Conservation (phyloP, 768 basidiomycete genomes). For the Mycena albidolilacea region DNA sequence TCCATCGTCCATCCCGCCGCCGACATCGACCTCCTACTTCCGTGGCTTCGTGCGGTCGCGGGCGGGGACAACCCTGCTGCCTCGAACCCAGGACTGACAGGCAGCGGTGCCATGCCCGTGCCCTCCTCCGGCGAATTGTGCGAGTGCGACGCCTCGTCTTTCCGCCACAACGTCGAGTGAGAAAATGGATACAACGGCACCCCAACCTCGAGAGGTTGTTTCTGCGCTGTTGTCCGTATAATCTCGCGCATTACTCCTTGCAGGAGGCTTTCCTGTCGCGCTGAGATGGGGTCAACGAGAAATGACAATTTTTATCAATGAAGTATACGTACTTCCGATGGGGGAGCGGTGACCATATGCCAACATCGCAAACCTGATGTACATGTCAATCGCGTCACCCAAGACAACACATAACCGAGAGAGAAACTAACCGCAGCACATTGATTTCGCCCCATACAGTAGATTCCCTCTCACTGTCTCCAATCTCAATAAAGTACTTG, state of each 20-base stretch:
- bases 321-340: slow-evolving; percentile 77
- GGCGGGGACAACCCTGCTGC: slow-evolving; percentile 33
- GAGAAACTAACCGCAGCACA: slow-evolving; percentile 71
- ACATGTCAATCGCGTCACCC: slow-evolving; percentile 27
- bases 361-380: slow-evolving; percentile 83
- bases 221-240: slow-evolving; percentile 85
- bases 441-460: slow-evolving; percentile 93
- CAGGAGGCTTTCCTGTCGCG: slow-evolving; percentile 85
- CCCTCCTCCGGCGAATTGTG: slow-evolving; percentile 49
- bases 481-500: slow-evolving; percentile 87
- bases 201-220: slow-evolving; percentile 84
- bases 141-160: slow-evolving; percentile 53
- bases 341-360: slow-evolving; percentile 85
- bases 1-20: slow-evolving; percentile 37
- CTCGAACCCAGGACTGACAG: slow-evolving; percentile 34
- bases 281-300: slow-evolving; percentile 54
- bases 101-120: slow-evolving; percentile 31
- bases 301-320: slow-evolving; percentile 23
- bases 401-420: not conserved
- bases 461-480: slow-evolving; percentile 81
- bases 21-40: slow-evolving; percentile 29
- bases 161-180: slow-evolving; percentile 73
- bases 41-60: not conserved
- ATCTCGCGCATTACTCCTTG: slow-evolving; percentile 91
- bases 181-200: slow-evolving; percentile 89